Evolutionary conservation across 768 basidiomycete species (phyloP).

Genomic region (Hemileccinum rubropunctum): DNA sequence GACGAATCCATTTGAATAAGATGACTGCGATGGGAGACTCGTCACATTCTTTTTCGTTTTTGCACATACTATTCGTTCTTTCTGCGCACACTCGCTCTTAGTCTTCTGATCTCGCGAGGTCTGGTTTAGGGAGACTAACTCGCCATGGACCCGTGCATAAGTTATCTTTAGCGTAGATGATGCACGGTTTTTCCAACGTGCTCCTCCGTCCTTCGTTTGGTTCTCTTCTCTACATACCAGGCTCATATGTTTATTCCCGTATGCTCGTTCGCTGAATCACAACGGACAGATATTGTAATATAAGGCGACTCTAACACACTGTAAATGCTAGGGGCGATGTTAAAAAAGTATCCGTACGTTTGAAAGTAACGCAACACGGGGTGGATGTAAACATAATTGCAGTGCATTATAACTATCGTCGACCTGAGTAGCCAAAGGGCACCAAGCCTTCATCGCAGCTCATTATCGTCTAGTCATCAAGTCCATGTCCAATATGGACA

Average conservation of each 20-base stretch:
- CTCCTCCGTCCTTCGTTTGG: constrained; percentile 5
- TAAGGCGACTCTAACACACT: background rate
- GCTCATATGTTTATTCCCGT: constrained; percentile 19
- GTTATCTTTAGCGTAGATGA: constrained; percentile 5
- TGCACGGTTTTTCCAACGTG: background rate
- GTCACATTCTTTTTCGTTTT: constrained; percentile 2
- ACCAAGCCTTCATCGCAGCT: background rate
- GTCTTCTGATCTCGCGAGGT: too few relatives aligned
- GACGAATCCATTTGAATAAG: constrained; percentile 60
- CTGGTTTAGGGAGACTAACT: background rate
- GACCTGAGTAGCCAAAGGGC: background rate
- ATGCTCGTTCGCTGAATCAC: constrained; percentile 5
- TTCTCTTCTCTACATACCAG: constrained; percentile 20
- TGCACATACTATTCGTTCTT: constrained; percentile 6
- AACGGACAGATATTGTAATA: constrained; percentile 11
- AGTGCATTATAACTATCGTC: background rate
- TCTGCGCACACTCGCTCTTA: constrained; percentile 3
- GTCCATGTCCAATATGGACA: constrained; percentile 7
- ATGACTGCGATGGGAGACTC: background rate
- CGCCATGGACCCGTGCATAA: constrained; percentile 12
- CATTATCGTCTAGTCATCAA: background rate
- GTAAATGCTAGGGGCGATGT: constrained; percentile 13
- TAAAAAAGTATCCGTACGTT: background rate
- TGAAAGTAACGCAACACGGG: background rate
- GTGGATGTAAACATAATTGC: background rate